phyloP scores from a whole-genome alignment of 805 yeast genomes.

The Candida succiphila region DNA sequence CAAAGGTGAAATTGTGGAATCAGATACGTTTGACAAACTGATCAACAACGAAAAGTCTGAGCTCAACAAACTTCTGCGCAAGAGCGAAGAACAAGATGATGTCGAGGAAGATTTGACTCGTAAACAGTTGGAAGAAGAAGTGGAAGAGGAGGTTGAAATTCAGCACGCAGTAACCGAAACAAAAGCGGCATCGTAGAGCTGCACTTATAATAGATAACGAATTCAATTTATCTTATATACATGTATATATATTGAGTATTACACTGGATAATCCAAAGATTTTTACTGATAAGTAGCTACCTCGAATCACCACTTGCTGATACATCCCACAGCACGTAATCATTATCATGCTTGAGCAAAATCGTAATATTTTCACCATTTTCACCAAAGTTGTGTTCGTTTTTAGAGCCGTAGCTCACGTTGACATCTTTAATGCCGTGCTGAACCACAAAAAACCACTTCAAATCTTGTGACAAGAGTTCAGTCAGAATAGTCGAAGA shows the following conservation, averaged over 20 bases:
- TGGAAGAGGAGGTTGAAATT: constrained; percentile 1
- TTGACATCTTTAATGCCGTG: constrained; percentile 20
- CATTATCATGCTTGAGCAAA: constrained; percentile 7
- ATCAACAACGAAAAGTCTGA: constrained; percentile 33
- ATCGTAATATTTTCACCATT: constrained; percentile 20
- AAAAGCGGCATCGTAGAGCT: background rate
- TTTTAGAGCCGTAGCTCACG: constrained; percentile 12
- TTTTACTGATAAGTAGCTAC: background rate
- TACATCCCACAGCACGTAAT: constrained; percentile 19
- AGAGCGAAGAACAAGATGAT: constrained; percentile 16
- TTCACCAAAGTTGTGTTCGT: constrained; percentile 18
- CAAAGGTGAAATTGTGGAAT: constrained; percentile 65
- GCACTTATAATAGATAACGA: constrained; percentile 1
- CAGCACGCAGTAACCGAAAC: background rate
- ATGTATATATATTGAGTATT: background rate
- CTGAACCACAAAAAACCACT: constrained; percentile 16
- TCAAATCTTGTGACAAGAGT: background rate
- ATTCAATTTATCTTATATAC: background rate
- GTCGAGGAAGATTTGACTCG: constrained; percentile 11
- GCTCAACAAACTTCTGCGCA: constrained; percentile 31
- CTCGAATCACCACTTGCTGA: constrained; percentile 2
- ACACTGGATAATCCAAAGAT: background rate
- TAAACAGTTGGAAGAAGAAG: constrained; percentile 5
- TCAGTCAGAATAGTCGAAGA: background rate
- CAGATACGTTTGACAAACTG: constrained; percentile 49